Conservation (phyloP, 345 rosid genomes). For the Excoecaria agallocha region DNA sequence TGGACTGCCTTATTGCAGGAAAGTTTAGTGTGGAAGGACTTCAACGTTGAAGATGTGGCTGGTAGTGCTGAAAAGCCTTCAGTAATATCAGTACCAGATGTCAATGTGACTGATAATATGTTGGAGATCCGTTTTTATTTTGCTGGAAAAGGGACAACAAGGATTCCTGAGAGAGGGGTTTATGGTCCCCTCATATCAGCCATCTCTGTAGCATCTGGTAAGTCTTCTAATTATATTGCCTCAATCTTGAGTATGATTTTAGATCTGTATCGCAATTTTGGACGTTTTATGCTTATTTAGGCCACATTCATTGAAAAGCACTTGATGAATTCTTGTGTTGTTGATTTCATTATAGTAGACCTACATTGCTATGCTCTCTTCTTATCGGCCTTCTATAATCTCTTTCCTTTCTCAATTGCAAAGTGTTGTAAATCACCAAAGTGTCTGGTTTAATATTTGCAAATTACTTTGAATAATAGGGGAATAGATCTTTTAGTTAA, state of each 20-base stretch:
- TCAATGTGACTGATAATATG: constrained; percentile 20
- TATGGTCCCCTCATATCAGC: constrained; percentile 32
- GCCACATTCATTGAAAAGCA: not conserved
- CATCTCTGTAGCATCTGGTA: constrained; percentile 26
- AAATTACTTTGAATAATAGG: not conserved
- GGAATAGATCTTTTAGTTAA: not conserved
- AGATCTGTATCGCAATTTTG: not conserved
- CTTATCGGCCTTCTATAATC: not conserved
- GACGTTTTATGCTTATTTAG: too few species aligned
- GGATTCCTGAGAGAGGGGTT: constrained; percentile 22
- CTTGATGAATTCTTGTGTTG: not conserved
- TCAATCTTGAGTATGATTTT: not conserved
- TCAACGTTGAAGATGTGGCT: constrained; percentile 27
- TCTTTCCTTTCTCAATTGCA: not conserved
- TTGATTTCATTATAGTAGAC: not conserved
- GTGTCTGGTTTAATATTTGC: not conserved
- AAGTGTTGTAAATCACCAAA: not conserved
- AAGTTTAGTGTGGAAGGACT: constrained; percentile 20
- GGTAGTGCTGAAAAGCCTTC: constrained; percentile 16
- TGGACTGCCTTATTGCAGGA: constrained; percentile 15
- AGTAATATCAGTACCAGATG: constrained; percentile 17
- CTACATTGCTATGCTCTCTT: not conserved
- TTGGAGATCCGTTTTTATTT: constrained; percentile 26
- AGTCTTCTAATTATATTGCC: constrained; percentile 4
- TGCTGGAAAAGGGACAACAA: constrained; percentile 31